These are phyloP conservation scores for Lentinula lateritia DNA, from an alignment of 768 basidiomycete species.

Conservation along the genomic window DNA sequence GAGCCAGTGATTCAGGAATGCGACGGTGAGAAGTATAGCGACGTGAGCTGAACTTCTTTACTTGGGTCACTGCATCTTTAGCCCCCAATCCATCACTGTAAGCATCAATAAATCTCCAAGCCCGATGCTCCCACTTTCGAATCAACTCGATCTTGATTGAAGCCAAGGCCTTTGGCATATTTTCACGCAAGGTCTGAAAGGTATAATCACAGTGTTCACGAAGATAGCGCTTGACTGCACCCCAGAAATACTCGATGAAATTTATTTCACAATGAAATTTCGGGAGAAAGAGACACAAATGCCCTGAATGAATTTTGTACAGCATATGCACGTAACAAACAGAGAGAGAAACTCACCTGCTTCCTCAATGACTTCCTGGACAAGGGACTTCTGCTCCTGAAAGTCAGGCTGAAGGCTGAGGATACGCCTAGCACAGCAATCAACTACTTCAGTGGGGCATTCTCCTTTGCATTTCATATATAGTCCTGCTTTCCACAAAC, in stretches of 20 bases:
- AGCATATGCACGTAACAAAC: rapidly evolving
- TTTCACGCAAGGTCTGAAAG: slow-evolving; percentile 18
- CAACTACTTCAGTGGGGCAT: background rate
- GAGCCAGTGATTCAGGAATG: slow-evolving; percentile 14
- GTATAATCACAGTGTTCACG: slow-evolving; percentile 19
- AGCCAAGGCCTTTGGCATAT: slow-evolving; percentile 15
- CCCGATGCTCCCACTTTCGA: slow-evolving; percentile 27
- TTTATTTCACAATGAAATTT: background rate
- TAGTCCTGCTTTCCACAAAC: slow-evolving; percentile 10
- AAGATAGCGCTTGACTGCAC: slow-evolving; percentile 20
- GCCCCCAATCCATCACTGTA: slow-evolving; percentile 21
- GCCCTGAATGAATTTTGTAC: background rate
- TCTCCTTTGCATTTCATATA: slow-evolving; percentile 8
- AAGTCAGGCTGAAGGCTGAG: slow-evolving; percentile 22
- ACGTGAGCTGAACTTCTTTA: slow-evolving; percentile 24
- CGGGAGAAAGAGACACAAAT: slow-evolving; percentile 18
- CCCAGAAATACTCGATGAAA: slow-evolving; percentile 13
- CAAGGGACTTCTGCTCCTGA: slow-evolving; percentile 14
- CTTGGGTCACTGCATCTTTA: slow-evolving; percentile 23
- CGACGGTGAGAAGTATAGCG: slow-evolving; percentile 21
- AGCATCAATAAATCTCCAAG: slow-evolving; percentile 26
- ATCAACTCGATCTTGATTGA: slow-evolving; percentile 20
- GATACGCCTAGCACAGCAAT: slow-evolving; percentile 22
- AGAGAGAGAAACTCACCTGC: slow-evolving; percentile 6
- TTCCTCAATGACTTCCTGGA: slow-evolving; percentile 19